phyloP scores from a whole-genome alignment of 495 filamentous ascomycete genomes.

The Penicillium cinerascens region DNA sequence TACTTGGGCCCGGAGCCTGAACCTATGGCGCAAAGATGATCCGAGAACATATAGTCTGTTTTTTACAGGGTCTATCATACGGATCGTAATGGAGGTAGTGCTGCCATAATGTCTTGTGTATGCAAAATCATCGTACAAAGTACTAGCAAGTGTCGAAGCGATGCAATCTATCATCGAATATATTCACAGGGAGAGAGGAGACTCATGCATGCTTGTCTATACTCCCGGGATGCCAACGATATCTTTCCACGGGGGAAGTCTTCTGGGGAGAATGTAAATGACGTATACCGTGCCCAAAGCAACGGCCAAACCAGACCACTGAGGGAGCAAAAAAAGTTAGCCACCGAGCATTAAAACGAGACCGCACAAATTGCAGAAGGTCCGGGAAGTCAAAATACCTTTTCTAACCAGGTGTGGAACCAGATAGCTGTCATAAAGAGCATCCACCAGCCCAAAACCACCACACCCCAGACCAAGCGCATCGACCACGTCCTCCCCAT shows the following conservation, averaged over 20 bases:
- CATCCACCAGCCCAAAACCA: slow-evolving; percentile 81
- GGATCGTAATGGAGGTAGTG: not conserved
- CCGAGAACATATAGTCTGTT: not conserved
- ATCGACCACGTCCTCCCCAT: slow-evolving; percentile 45
- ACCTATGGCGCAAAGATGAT: not conserved
- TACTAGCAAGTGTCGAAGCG: not conserved
- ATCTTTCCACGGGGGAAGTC: slow-evolving; percentile 55
- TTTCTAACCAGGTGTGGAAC: slow-evolving; percentile 98
- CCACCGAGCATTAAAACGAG: not conserved
- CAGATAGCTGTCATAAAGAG: slow-evolving; percentile 95
- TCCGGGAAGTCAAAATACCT: slow-evolving; percentile 52
- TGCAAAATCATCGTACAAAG: not conserved
- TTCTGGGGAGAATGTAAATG: slow-evolving; percentile 75
- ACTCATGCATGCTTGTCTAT: slow-evolving; percentile 24
- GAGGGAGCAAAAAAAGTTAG: slow-evolving; percentile 19
- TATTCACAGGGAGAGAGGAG: slow-evolving; percentile 10
- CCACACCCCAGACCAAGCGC: slow-evolving; percentile 45
- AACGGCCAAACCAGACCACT: slow-evolving; percentile 71
- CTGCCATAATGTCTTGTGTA: not conserved
- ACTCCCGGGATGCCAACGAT: slow-evolving; percentile 76
- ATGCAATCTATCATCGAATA: slow-evolving; percentile 16
- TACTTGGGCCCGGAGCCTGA: slow-evolving; percentile 38
- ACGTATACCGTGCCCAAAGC: slow-evolving; percentile 65
- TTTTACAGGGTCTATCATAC: not conserved
- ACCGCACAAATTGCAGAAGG: not conserved